Evolutionary conservation across 1,284 basidiomycete species (phyloP).

Genomic region (Sparassis latifolia): DNA sequence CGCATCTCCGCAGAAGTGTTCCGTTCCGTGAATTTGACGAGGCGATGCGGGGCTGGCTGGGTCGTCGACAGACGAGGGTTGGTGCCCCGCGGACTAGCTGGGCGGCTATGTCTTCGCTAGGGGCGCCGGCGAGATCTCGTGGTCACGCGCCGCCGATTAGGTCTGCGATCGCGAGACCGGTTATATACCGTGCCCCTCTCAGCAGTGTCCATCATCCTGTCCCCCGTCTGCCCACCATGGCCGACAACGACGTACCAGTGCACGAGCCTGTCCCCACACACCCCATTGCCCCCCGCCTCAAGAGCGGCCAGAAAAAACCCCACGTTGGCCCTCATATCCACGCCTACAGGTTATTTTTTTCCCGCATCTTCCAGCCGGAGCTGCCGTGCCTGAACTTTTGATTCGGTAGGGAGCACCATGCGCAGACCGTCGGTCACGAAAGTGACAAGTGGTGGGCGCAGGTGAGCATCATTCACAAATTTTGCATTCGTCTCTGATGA

Average conservation of each 20-base stretch:
- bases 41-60: too few species aligned
- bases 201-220: background rate
- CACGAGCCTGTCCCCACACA: constrained; percentile 28
- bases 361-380: background rate
- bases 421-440: constrained; percentile 65
- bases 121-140: constrained; percentile 2
- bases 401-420: constrained; percentile 41
- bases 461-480: constrained; percentile 32
- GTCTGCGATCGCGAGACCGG: background rate
- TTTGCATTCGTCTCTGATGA: background rate
- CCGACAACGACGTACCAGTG: constrained; percentile 5
- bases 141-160: constrained; percentile 9
- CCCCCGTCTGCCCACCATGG: constrained; percentile 7
- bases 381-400: too few species aligned
- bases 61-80: too few species aligned
- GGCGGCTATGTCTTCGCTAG: too few species aligned
- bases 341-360: constrained; percentile 47
- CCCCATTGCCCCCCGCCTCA: constrained; percentile 66
- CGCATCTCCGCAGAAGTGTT: too few species aligned
- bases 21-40: too few species aligned
- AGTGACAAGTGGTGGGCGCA: constrained; percentile 87
- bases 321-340: constrained; percentile 73
- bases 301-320: constrained; percentile 52
- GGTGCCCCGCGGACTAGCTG: too few species aligned
- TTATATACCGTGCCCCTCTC: constrained; percentile 5